Evolutionary conservation across 73 alveolate genomes (phyloP), one percentile per base, ranked within the genome.

Genomic region (Paramecium octaurelia): DNA sequence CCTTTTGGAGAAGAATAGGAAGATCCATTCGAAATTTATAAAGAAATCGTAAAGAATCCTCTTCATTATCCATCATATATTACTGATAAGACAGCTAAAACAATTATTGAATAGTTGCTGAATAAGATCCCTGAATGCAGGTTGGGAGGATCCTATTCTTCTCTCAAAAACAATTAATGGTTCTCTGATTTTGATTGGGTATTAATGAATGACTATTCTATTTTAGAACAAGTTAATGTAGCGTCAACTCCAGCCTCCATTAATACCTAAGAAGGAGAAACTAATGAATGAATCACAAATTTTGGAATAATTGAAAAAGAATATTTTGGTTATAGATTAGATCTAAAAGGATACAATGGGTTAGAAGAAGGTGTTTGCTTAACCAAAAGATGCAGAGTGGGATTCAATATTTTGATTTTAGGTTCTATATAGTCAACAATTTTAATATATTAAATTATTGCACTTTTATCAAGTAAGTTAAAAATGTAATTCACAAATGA

Each of bases 1-100:
- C 96, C 97, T 50, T 95, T 92, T 85, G 96, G 93, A 11, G 97
- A 93, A 58, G 95, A 76, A 31, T 92, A 76, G 34, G 96, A 95
- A 35, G 97, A 95, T 69, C 95, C 96, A 3, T 90, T 92, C 80
- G 96, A 93, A 92, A 95, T 95, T 9, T 95, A 95, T 85, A 92
- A 93, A 73, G 95, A 92, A 44, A 93, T 95, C 35, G 93, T 95
- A 2, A 77, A 86, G 57, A 92, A 88, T 23, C 60, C 91, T 24
- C 2, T 86, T 4, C 42, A 40, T 6, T 89, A 89, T 40, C 92
- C 94, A 36, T 18, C 40, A 38, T 89, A 70, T 60, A 46, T 89
- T 60, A 71, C 86, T 14, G 94, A 89, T 68, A 89, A 89, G 21
- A 89, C 86, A 29, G 92, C 92, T 43, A 89, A 70, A 24, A 88